These are phyloP conservation scores for Arachis monticola DNA, from an alignment of 331 rosid genomes.

Conservation along the genomic window DNA sequence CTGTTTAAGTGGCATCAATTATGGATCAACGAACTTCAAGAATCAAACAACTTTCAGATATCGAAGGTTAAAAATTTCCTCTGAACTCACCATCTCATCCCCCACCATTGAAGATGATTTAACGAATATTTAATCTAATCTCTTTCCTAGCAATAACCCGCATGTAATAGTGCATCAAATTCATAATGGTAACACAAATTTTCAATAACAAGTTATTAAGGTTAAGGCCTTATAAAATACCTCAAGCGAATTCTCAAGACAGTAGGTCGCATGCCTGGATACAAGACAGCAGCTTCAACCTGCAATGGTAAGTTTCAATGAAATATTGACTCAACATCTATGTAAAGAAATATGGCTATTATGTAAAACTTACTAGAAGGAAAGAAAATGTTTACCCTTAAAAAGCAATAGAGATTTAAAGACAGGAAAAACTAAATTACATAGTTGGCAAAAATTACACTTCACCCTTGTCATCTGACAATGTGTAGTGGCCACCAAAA, in stretches of 20 bases:
- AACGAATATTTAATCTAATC: conserved; percentile 29
- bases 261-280: conserved; percentile 88
- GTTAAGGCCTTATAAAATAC: conserved; percentile 43
- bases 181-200: conserved; percentile 26
- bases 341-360: conserved; percentile 29
- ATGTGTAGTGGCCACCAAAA: conserved; percentile 84
- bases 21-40: neutral
- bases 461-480: conserved; percentile 83
- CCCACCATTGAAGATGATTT: conserved; percentile 18
- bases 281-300: conserved; percentile 96
- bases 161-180: conserved; percentile 18
- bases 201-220: conserved; percentile 9
- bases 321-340: no score
- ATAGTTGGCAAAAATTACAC: conserved; percentile 13
- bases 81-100: conserved; percentile 19
- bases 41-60: conserved; percentile 10
- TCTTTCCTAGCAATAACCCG: conserved; percentile 23
- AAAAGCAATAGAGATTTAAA: conserved; percentile 13
- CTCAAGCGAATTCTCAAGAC: conserved; percentile 91
- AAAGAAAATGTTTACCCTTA: conserved; percentile 32
- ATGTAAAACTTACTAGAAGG: conserved; percentile 11
- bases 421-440: conserved; percentile 14
- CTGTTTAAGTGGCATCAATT: conserved; percentile 9
- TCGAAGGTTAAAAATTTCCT: neutral
- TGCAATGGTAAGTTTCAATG: conserved; percentile 45